Percentiles rank a stretch among this genome's conserved stretches.
These are phyloP conservation scores for Hsuehochloa calcarea DNA, from an alignment of 176 grass and related monocot genomes.

Conservation along the genomic window DNA sequence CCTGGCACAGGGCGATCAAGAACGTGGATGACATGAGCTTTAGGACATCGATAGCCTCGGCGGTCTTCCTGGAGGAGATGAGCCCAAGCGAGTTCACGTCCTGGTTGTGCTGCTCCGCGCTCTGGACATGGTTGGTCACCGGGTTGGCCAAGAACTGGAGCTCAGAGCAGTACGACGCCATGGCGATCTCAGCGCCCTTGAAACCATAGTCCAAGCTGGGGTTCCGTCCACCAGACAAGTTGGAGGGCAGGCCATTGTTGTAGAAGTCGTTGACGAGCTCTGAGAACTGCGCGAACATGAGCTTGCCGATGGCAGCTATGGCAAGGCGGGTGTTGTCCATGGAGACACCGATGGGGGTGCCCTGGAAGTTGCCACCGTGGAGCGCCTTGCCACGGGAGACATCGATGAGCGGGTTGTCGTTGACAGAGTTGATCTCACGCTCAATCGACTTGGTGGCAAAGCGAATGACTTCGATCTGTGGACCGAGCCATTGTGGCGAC, in stretches of 20 bases:
- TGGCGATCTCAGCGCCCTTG: conserved; percentile 94
- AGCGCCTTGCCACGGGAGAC: conserved; percentile 78
- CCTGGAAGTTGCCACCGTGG: conserved; percentile 95
- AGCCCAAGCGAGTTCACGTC: conserved; percentile 90
- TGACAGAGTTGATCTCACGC: conserved; percentile 99
- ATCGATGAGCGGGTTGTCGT: conserved; percentile 94
- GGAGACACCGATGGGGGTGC: conserved; percentile 89
- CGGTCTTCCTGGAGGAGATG: conserved; percentile 91
- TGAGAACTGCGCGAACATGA: conserved; percentile 92
- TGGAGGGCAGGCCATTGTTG: conserved; percentile 92
- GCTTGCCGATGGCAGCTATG: conserved; percentile 82
- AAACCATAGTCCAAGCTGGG: conserved; percentile 93
- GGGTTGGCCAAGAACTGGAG: conserved; percentile 91
- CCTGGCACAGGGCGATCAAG: conserved; percentile 78
- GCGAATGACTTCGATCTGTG: conserved; percentile 88
- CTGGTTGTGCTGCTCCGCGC: conserved; percentile 98
- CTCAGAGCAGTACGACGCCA: conserved; percentile 96
- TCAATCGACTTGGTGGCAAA: conserved; percentile 90
- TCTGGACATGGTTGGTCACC: conserved; percentile 96
- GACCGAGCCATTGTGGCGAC: conserved; percentile 91
- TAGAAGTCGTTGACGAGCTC: conserved; percentile 98
- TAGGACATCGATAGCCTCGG: conserved; percentile 77
- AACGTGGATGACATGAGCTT: conserved; percentile 90
- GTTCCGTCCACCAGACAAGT: conserved; percentile 83
- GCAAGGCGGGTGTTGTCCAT: conserved; percentile 95